Base-by-base conservation (phyloP, 2,329 filamentous ascomycete species). In the Fusarium sp. region DNA sequence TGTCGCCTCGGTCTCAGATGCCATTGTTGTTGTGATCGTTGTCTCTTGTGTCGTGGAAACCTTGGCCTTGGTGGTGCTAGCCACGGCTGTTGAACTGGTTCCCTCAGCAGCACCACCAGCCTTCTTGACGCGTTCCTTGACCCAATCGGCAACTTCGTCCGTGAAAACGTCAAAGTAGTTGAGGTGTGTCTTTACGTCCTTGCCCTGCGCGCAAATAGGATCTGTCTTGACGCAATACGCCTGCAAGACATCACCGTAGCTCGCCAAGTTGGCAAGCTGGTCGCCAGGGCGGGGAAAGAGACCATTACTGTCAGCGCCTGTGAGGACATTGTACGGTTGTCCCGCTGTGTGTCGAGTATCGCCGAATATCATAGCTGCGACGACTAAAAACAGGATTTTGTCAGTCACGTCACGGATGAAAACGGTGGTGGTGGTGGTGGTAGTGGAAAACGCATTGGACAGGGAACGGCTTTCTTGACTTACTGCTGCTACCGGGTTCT, bases 141-240 rank as follows among this genome's bases (percentile, higher is more conserved):
- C 60, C 60, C 60, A 63, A 6, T 8, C 12, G 9, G 60, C 60
- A 21, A 25, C 60, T 19, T 63, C 42, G 21, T 63, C 28, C 12
- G 48, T 62, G 19, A 30, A 63, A 5, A 63, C 28, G 13, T 63
- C 60, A 18, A 63, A 63, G 26, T 63, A 63, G 30, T 63, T 63
- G 18, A 63, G 49, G 26, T 63, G 60, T 13, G 60, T 63, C 42
- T 56, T 14, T 3, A 46, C 60, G 3, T 25, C 49, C 13, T 63
- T 43, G 3, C 60, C 60, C 21, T 48, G 9, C 1, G 60, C 60
- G 14, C 60, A 63, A 19, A 63, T 63, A 3, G 60, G 60, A 26
- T 63, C 60, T 39, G 60, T 63, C 26, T 55, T 26, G 3, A 63
- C 60, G 16, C 60, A 63, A 21, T 63, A 63, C 11, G 39, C 45